A percentile compares a stretch with the other conserved stretches of the same genome.
Conservation (phyloP, 148 eudicot genomes). For the Pouteria glomerata region DNA sequence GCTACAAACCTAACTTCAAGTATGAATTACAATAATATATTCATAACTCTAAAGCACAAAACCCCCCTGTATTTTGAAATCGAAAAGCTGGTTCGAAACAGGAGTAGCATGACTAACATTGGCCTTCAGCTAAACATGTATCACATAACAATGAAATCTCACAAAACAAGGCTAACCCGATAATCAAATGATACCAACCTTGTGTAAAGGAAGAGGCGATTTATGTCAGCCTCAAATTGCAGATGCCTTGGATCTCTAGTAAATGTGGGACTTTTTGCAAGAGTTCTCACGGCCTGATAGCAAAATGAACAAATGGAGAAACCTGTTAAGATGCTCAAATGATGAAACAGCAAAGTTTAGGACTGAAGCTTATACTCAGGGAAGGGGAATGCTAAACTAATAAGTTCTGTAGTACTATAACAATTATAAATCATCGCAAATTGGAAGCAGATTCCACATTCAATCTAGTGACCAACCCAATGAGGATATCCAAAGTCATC, state of each 20-base stretch:
- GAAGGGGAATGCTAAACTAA: not conserved
- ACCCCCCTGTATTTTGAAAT: not conserved
- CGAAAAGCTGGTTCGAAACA: not conserved
- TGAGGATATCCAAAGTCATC: too few relatives aligned
- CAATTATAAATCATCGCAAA: not conserved
- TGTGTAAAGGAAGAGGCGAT: conserved; percentile 82
- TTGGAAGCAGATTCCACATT: not conserved
- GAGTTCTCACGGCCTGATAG: conserved; percentile 67
- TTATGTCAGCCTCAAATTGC: conserved; percentile 93
- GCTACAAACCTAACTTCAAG: not conserved
- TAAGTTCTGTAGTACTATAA: not conserved
- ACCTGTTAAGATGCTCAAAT: not conserved
- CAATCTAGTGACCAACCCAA: too few relatives aligned
- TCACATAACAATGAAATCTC: not conserved
- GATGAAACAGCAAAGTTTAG: not conserved
- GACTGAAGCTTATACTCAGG: not conserved
- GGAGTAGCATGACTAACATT: not conserved
- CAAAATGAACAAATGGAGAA: conserved; percentile 8
- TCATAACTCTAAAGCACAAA: not conserved
- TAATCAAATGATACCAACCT: conserved; percentile 40
- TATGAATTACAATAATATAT: not conserved
- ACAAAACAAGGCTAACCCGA: not conserved
- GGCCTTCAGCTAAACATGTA: not conserved
- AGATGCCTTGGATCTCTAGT: conserved; percentile 72
- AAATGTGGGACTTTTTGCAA: conserved; percentile 86